Conservation (phyloP, 2,329 filamentous ascomycete genomes). For the Aspergillus intermedius region DNA sequence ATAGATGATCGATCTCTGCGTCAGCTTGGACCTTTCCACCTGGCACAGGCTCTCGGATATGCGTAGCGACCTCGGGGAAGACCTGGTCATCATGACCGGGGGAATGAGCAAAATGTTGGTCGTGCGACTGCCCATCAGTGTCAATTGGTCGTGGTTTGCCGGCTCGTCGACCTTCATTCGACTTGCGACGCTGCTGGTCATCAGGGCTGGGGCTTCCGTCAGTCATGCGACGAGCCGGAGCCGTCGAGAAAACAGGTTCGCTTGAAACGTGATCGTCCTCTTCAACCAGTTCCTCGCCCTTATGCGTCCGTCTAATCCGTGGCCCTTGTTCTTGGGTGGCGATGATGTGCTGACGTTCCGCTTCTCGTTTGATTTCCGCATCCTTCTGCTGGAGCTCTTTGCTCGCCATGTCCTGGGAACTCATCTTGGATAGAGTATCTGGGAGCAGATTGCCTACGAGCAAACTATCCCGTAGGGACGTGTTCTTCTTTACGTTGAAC, state of each 20-base stretch:
- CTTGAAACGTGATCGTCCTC: conserved; percentile 53
- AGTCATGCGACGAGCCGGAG: conserved; percentile 33
- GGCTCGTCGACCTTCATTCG: conserved; percentile 11
- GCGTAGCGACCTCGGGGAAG: conserved; percentile 37
- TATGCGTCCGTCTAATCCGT: conserved; percentile 82
- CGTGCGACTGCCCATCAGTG: conserved; percentile 54
- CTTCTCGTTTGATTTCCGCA: conserved; percentile 49
- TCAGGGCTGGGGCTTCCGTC: conserved; percentile 26
- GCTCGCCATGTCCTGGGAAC: conserved; percentile 81
- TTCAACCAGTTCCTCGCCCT: conserved; percentile 86
- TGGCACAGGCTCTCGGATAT: conserved; percentile 34
- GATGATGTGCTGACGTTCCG: conserved; percentile 65
- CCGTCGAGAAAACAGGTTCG: conserved; percentile 44
- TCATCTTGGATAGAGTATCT: conserved; percentile 78
- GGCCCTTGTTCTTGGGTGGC: conserved; percentile 64
- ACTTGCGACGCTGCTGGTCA: conserved; percentile 15
- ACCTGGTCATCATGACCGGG: conserved; percentile 48
- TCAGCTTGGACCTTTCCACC: conserved; percentile 57
- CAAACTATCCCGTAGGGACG: conserved; percentile 67
- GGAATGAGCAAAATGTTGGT: conserved; percentile 77
- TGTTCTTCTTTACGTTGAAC: conserved; percentile 85
- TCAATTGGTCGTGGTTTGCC: conserved; percentile 26
- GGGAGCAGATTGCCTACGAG: conserved; percentile 67
- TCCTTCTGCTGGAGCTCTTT: conserved; percentile 70
- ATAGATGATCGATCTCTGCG: conserved; percentile 80